Percentiles rank a stretch among this genome's conserved stretches.
Conservation (phyloP, 2,329 filamentous ascomycete species). For the Clonostachys solani region DNA sequence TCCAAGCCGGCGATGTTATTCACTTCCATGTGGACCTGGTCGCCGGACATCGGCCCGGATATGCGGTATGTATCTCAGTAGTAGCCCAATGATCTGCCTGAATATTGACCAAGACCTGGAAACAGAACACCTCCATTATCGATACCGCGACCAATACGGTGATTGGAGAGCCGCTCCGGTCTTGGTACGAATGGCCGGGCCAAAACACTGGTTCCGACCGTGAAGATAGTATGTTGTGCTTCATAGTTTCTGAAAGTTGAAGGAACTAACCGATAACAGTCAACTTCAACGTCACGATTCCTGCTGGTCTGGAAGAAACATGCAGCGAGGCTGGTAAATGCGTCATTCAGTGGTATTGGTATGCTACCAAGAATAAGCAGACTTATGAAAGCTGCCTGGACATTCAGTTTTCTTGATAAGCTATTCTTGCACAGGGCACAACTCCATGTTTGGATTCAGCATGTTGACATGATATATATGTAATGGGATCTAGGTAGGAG, state of each 20-base stretch:
- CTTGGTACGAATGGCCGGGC: slow-evolving; percentile 1
- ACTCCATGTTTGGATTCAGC: too few relatives aligned
- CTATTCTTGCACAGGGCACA: too few relatives aligned
- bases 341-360: slow-evolving; percentile 41
- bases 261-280: neutral
- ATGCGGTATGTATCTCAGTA: slow-evolving; percentile 13
- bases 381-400: slow-evolving; percentile 33
- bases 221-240: neutral
- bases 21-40: slow-evolving; percentile 32
- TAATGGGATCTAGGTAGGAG: too few relatives aligned
- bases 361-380: slow-evolving; percentile 25
- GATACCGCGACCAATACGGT: slow-evolving; percentile 45
- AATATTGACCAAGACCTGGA: neutral
- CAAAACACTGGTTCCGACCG: neutral
- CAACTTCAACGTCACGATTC: slow-evolving; percentile 33
- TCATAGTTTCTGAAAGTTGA: neutral
- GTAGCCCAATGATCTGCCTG: neutral
- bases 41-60: slow-evolving; percentile 36
- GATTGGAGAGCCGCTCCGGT: slow-evolving; percentile 44
- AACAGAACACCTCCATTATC: slow-evolving; percentile 54
- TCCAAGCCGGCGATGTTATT: slow-evolving; percentile 34
- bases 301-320: slow-evolving; percentile 14
- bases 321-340: slow-evolving; percentile 24
- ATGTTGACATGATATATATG: too few relatives aligned
- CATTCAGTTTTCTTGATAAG: slow-evolving; percentile 9